These are phyloP conservation scores for Litsea cubeba DNA, from an alignment of 164 flowering plant genomes.

Conservation along the genomic window DNA sequence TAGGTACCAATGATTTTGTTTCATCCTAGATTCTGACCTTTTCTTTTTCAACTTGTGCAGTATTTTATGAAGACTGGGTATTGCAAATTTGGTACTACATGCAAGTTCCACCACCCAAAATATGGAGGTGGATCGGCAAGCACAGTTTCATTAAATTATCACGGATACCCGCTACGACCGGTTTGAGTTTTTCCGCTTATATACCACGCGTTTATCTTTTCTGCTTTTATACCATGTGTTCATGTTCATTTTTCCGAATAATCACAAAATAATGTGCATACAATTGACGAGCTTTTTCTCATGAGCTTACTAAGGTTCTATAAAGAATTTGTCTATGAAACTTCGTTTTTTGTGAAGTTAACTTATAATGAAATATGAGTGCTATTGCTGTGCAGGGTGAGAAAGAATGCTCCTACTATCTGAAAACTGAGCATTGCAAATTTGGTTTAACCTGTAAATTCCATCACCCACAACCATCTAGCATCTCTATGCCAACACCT, in stretches of 20 bases:
- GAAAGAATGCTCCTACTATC: conserved; percentile 82
- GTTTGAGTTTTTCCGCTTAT: conserved; percentile 32
- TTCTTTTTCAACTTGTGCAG: conserved; percentile 35
- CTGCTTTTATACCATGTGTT: background rate
- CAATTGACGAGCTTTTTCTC: background rate
- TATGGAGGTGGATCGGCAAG: conserved; percentile 50
- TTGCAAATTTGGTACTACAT: conserved; percentile 89
- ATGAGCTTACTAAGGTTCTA: background rate
- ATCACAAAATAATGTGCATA: background rate
- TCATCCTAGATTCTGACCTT: background rate
- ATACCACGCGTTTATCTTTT: background rate
- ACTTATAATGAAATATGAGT: background rate
- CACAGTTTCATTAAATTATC: conserved; percentile 54
- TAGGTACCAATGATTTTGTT: background rate
- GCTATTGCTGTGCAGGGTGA: conserved; percentile 57
- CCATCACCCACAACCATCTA: conserved; percentile 80
- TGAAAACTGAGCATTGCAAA: conserved; percentile 89
- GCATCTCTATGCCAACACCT: conserved; percentile 38
- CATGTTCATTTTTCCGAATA: background rate
- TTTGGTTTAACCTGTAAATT: conserved; percentile 92
- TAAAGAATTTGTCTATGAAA: background rate
- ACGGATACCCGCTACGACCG: conserved; percentile 88
- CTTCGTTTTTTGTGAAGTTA: background rate
- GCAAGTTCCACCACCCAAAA: conserved; percentile 95
- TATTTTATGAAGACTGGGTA: conserved; percentile 81